A percentile compares a stretch with the other conserved stretches of the same genome.
These are phyloP conservation scores for Evansstolkia leycettana DNA, from an alignment of 495 filamentous ascomycete genomes.

Conservation along the genomic window DNA sequence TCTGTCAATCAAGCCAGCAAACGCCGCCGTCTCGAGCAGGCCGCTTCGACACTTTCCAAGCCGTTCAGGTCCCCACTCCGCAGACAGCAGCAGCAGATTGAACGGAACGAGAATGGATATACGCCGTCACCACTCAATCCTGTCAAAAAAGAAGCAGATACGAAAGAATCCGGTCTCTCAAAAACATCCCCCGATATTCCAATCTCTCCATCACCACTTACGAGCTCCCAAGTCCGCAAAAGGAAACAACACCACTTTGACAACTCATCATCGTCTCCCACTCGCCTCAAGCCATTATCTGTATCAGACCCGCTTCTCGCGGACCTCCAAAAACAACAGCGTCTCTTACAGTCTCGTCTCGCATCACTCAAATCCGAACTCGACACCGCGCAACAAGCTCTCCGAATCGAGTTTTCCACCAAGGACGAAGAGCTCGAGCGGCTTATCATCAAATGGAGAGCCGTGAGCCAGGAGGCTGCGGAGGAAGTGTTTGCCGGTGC, in stretches of 20 bases:
- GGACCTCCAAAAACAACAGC: conserved; percentile 22
- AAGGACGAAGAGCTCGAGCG: conserved; percentile 35
- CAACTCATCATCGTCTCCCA: neutral
- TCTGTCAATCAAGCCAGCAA: conserved; percentile 23
- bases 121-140: conserved; percentile 2
- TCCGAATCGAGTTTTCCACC: conserved; percentile 29
- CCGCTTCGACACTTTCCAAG: conserved; percentile 39
- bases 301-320: conserved; percentile 5
- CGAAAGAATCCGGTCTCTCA: neutral
- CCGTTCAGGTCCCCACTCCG: conserved; percentile 59
- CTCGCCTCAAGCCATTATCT: neutral
- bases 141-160: neutral
- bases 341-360: conserved; percentile 21
- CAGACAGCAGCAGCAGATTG: conserved; percentile 11
- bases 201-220: neutral
- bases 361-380: conserved; percentile 23
- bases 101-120: conserved; percentile 4
- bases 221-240: neutral
- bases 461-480: conserved; percentile 34
- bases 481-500: conserved; percentile 37
- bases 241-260: neutral
- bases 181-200: neutral
- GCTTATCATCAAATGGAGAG: conserved; percentile 36
- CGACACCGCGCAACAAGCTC: conserved; percentile 38
- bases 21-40: conserved; percentile 42